Conservation (phyloP, 805 yeast species). For the Groenewaldozyma salmanticensis region DNA sequence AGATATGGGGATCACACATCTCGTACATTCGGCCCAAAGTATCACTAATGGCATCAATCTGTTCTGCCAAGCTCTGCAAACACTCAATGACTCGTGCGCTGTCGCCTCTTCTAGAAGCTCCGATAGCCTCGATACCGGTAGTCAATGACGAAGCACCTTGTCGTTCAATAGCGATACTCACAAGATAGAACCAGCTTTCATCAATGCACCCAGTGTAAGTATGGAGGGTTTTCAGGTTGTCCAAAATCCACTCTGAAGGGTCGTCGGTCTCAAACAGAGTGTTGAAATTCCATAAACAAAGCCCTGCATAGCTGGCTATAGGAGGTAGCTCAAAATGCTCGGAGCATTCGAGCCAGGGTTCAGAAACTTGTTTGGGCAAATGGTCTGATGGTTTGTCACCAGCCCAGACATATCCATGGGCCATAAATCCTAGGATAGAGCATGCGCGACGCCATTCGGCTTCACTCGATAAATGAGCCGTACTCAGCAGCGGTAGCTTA, state of each 20-base stretch:
- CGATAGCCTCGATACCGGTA: conserved; percentile 59
- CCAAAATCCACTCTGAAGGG: conserved; percentile 40
- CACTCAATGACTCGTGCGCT: conserved; percentile 32
- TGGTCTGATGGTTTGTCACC: conserved; percentile 42
- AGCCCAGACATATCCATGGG: conserved; percentile 90
- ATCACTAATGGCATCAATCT: conserved; percentile 63
- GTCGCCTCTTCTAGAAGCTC: conserved; percentile 42
- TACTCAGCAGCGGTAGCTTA: conserved; percentile 46
- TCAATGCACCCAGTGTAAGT: conserved; percentile 87
- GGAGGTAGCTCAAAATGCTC: conserved; percentile 69
- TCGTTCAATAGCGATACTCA: conserved; percentile 77
- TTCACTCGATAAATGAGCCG: conserved; percentile 34
- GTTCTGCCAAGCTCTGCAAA: conserved; percentile 61
- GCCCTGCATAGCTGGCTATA: conserved; percentile 76
- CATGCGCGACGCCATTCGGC: conserved; percentile 70
- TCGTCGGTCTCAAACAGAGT: conserved; percentile 41
- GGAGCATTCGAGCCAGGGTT: conserved; percentile 55
- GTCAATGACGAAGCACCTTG: conserved; percentile 65
- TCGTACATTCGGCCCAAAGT: conserved; percentile 78
- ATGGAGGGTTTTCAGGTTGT: conserved; percentile 64
- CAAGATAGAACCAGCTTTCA: conserved; percentile 89
- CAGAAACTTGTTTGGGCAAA: conserved; percentile 59
- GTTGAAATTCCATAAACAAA: conserved; percentile 82
- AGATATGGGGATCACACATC: conserved; percentile 89
- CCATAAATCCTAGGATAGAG: conserved; percentile 64